These are phyloP conservation scores for Tetrahymena thermophila DNA, from an alignment of 73 alveolate species.

Conservation along the genomic window DNA sequence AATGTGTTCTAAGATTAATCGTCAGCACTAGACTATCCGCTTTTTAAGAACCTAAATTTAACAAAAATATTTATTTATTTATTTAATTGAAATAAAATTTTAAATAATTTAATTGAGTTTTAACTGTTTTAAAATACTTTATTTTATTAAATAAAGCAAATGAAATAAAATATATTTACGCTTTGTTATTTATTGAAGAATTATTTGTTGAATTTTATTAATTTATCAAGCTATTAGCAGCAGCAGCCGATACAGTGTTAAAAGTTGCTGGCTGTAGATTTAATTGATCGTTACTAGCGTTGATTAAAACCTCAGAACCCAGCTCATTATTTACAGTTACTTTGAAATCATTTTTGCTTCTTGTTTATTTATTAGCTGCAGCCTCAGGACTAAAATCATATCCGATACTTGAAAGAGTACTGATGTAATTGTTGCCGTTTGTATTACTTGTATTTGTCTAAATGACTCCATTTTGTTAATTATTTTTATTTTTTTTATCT, in stretches of 20 bases:
- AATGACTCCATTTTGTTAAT: neutral
- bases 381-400: neutral
- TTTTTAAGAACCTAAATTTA: neutral
- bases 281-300: neutral
- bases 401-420: neutral
- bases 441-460: neutral
- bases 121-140: no score
- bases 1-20: neutral
- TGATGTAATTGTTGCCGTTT: neutral
- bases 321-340: neutral
- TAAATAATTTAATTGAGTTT: no score
- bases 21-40: neutral
- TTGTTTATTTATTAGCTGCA: neutral
- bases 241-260: neutral
- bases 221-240: neutral
- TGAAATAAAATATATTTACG: neutral
- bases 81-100: no score
- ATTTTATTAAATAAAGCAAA: no score
- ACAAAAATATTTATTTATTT: neutral
- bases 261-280: neutral
- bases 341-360: neutral
- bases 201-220: neutral
- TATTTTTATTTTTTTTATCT: neutral
- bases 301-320: neutral
- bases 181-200: neutral